phyloP scores from a whole-genome alignment of 176 grass and related monocot species.

The Thalia dealbata region DNA sequence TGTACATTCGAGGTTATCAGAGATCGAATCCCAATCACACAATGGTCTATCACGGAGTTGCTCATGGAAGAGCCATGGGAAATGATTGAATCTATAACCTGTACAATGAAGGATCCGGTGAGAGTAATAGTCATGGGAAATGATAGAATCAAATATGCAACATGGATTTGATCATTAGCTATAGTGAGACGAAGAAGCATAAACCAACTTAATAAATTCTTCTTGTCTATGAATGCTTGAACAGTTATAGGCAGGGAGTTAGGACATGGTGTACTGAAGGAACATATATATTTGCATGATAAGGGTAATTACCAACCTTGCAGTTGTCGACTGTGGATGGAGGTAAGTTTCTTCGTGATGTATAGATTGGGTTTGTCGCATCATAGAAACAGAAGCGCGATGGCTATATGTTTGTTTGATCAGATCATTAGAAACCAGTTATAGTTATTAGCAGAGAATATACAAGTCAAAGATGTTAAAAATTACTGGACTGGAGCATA shows the following conservation, averaged over 20 bases:
- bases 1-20: conserved; percentile 48
- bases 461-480: not conserved
- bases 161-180: not conserved
- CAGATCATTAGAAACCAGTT: not conserved
- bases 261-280: not conserved
- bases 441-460: not conserved
- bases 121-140: conserved; percentile 16
- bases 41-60: conserved; percentile 54
- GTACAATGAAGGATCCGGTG: conserved; percentile 4
- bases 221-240: no score
- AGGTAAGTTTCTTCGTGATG: conserved; percentile 67
- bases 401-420: conserved; percentile 39
- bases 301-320: conserved; percentile 30
- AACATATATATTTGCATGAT: not conserved
- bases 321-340: conserved; percentile 57
- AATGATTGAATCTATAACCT: conserved; percentile 78
- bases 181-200: no score
- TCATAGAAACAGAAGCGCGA: conserved; percentile 80
- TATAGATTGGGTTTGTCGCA: conserved; percentile 66
- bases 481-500: not conserved
- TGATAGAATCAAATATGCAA: not conserved
- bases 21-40: conserved; percentile 67
- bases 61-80: conserved; percentile 79
- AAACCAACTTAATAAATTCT: no score
- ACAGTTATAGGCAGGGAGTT: not conserved